Percentiles rank a stretch among this genome's conserved stretches.
Conservation (phyloP, 2,329 filamentous ascomycete genomes). For the Nemania serpens region DNA sequence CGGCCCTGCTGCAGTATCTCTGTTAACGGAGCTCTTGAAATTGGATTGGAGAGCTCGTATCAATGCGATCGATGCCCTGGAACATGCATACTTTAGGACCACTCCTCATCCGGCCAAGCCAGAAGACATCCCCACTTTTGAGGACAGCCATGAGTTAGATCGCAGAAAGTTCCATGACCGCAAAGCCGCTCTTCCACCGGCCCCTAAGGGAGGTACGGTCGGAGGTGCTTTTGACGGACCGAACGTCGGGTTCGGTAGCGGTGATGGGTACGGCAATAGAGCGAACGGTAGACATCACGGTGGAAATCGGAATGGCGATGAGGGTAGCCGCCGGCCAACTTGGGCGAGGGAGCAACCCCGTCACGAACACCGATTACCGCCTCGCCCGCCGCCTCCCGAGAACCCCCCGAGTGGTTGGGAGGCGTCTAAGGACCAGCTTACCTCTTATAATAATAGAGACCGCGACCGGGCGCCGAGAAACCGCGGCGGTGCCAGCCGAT, state of each 20-base stretch:
- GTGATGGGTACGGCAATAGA: constrained; percentile 57
- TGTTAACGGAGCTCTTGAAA: constrained; percentile 81
- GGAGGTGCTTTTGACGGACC: constrained; percentile 64
- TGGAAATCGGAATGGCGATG: constrained; percentile 44
- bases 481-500: constrained; percentile 39
- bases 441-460: constrained; percentile 46
- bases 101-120: constrained; percentile 78
- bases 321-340: constrained; percentile 52
- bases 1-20: constrained; percentile 71
- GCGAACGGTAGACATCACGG: constrained; percentile 50
- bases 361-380: constrained; percentile 49
- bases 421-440: constrained; percentile 46
- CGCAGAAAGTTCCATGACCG: constrained; percentile 87
- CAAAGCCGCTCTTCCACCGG: constrained; percentile 82
- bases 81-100: constrained; percentile 89
- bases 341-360: constrained; percentile 57
- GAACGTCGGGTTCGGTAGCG: constrained; percentile 56
- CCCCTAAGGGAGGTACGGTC: constrained; percentile 88
- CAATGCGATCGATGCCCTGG: constrained; percentile 90
- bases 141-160: constrained; percentile 97
- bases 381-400: constrained; percentile 54
- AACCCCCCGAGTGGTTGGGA: constrained; percentile 46
- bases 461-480: constrained; percentile 42
- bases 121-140: constrained; percentile 86
- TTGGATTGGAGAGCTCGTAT: constrained; percentile 88